These are phyloP conservation scores for Hypoxylon subgilvum DNA, from an alignment of 495 filamentous ascomycete species.

Conservation along the genomic window DNA sequence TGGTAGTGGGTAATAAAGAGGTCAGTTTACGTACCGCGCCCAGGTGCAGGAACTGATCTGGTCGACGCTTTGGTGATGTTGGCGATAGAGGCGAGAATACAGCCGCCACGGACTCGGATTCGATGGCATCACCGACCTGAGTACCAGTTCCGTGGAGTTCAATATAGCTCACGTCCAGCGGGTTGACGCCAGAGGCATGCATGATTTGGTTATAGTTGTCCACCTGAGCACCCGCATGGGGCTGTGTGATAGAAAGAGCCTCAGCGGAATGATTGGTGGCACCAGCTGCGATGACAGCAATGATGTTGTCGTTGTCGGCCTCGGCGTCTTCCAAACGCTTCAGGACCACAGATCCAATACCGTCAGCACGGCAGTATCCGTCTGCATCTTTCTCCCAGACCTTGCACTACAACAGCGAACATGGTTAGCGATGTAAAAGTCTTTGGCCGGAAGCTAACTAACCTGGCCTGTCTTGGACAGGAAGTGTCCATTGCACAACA, in stretches of 20 bases:
- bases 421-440: neutral
- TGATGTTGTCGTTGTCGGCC: conserved; percentile 51
- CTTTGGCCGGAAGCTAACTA: neutral
- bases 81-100: neutral
- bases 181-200: conserved; percentile 45
- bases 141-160: conserved; percentile 59
- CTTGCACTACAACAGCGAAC: conserved; percentile 5
- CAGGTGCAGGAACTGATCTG: conserved; percentile 60
- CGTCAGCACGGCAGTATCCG: conserved; percentile 70
- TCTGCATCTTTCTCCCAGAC: conserved; percentile 46
- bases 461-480: neutral
- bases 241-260: conserved; percentile 52
- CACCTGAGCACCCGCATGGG: conserved; percentile 52
- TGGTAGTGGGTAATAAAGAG: too few species aligned
- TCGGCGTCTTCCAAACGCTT: conserved; percentile 57
- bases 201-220: conserved; percentile 50
- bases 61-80: neutral
- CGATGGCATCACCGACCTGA: conserved; percentile 60
- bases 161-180: conserved; percentile 45
- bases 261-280: conserved; percentile 56
- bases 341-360: conserved; percentile 53
- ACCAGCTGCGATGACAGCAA: conserved; percentile 57
- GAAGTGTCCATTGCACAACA: neutral
- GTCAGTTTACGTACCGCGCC: too few species aligned
- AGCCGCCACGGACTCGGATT: conserved; percentile 48